phyloP scores from a whole-genome alignment of 106 monocot genomes.

The Hemerocallis citrina region DNA sequence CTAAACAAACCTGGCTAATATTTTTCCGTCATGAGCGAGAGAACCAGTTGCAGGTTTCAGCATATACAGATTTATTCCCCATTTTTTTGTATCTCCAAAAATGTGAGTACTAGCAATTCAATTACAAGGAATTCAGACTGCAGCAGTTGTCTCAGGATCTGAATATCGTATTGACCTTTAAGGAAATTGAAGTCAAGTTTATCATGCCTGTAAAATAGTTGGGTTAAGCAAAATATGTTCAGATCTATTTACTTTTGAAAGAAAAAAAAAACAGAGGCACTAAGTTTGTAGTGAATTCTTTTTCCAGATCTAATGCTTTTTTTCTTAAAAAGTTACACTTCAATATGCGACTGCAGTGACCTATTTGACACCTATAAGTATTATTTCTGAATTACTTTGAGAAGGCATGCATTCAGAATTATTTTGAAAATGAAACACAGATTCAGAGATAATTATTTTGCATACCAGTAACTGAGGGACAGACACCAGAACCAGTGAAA shows the following conservation, averaged over 20 bases:
- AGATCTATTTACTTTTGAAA: not conserved
- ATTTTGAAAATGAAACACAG: too few relatives aligned
- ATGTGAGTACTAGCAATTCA: not conserved
- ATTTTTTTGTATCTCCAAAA: slow-evolving; percentile 2
- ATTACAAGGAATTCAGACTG: not conserved
- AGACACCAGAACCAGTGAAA: slow-evolving; percentile 25
- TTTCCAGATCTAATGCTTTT: too few relatives aligned
- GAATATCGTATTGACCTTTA: not conserved
- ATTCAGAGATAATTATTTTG: too few relatives aligned
- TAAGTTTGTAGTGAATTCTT: not conserved
- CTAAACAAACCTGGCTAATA: too few relatives aligned
- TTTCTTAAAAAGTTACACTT: too few relatives aligned
- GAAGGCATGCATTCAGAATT: too few relatives aligned
- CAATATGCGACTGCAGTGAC: too few relatives aligned
- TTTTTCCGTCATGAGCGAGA: not conserved
- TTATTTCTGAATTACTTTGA: too few relatives aligned
- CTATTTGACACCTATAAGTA: too few relatives aligned
- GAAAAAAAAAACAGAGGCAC: not conserved
- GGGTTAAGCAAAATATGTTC: not conserved
- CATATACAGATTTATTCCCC: not conserved
- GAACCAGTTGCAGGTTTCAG: not conserved
- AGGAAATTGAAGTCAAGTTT: not conserved
- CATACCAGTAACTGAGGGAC: slow-evolving; percentile 11
- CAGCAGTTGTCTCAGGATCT: not conserved
- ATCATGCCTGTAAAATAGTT: slow-evolving; percentile 5